phyloP scores from a whole-genome alignment of 495 filamentous ascomycete genomes.

The Lentithecium fluviatile region DNA sequence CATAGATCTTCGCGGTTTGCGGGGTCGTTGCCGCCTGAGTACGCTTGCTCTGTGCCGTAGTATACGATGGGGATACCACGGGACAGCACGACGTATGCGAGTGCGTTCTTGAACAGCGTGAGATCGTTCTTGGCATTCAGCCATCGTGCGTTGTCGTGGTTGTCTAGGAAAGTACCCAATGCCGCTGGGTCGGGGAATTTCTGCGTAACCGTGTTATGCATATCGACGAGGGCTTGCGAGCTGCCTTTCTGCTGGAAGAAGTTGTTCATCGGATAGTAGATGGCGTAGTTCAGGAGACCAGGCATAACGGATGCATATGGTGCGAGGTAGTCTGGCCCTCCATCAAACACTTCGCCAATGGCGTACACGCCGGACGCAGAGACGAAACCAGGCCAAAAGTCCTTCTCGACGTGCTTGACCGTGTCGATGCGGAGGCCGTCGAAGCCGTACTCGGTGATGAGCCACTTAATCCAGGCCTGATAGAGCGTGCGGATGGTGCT shows the following conservation, averaged over 20 bases:
- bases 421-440: conserved; percentile 78
- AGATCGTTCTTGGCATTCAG: conserved; percentile 38
- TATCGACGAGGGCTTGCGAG: conserved; percentile 33
- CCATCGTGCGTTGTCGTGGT: conserved; percentile 62
- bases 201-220: conserved; percentile 39
- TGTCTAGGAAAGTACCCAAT: conserved; percentile 74
- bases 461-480: conserved; percentile 62
- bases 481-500: conserved; percentile 56
- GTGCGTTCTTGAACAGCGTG: conserved; percentile 63
- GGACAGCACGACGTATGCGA: conserved; percentile 68
- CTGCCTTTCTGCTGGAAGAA: conserved; percentile 50
- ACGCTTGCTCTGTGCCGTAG: conserved; percentile 72
- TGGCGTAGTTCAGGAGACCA: conserved; percentile 68
- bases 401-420: conserved; percentile 67
- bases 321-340: conserved; percentile 59
- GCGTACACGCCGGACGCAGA: conserved; percentile 69
- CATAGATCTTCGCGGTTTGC: conserved; percentile 74
- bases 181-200: conserved; percentile 60
- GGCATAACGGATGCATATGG: conserved; percentile 63
- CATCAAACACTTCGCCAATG: conserved; percentile 68
- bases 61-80: conserved; percentile 69
- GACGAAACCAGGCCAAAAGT: conserved; percentile 66
- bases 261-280: conserved; percentile 58
- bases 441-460: conserved; percentile 67
- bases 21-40: conserved; percentile 58